These are phyloP conservation scores for Aureobasidium sp. DNA, from an alignment of 2,329 filamentous ascomycete species.

Conservation along the genomic window DNA sequence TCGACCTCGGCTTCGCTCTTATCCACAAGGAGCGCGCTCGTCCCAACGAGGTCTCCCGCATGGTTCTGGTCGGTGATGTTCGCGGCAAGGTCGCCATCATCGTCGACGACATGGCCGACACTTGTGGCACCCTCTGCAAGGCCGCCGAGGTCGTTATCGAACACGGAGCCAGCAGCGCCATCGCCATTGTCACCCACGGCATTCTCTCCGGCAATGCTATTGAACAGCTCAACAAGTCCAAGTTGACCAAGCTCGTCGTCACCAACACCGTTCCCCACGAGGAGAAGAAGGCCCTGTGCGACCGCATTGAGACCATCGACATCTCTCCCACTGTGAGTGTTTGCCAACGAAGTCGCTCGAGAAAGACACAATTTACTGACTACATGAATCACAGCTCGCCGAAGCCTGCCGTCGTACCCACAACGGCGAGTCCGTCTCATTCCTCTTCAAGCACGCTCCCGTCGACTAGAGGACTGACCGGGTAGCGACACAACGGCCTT, in stretches of 20 bases:
- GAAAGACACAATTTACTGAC: neutral
- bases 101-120: slow-evolving; percentile 97
- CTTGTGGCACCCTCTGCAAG: slow-evolving; percentile 81
- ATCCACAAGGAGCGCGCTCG: slow-evolving; percentile 95
- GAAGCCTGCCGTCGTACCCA: slow-evolving; percentile 62
- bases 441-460: slow-evolving; percentile 59
- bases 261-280: slow-evolving; percentile 81
- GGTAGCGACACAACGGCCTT: neutral
- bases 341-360: neutral
- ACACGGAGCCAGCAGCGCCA: slow-evolving; percentile 78
- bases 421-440: slow-evolving; percentile 60
- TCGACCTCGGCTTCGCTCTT: slow-evolving; percentile 84
- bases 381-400: slow-evolving; percentile 39
- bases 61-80: slow-evolving; percentile 95
- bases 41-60: slow-evolving; percentile 83
- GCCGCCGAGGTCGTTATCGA: slow-evolving; percentile 82
- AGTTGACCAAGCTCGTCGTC: slow-evolving; percentile 70
- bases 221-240: slow-evolving; percentile 71
- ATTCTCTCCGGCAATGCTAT: slow-evolving; percentile 85
- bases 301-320: slow-evolving; percentile 82
- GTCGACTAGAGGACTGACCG: slow-evolving; percentile 21
- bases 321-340: slow-evolving; percentile 64
- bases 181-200: slow-evolving; percentile 92
- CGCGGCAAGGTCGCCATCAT: slow-evolving; percentile 87
- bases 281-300: slow-evolving; percentile 70